These are phyloP conservation scores for Lichina pygmaea DNA, from an alignment of 495 filamentous ascomycete species.

Conservation along the genomic window DNA sequence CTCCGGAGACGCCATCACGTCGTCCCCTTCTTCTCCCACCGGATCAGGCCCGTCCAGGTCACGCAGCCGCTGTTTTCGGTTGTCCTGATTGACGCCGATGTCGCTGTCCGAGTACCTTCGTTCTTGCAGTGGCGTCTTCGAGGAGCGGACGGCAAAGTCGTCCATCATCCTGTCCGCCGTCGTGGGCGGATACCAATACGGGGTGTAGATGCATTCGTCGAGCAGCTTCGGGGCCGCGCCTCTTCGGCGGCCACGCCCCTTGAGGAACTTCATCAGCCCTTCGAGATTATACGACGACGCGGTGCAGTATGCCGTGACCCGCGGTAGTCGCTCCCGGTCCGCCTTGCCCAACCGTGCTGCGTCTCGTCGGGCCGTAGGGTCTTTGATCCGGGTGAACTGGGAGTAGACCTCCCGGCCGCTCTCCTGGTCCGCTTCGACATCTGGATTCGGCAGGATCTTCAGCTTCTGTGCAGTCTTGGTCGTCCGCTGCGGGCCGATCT, in stretches of 20 bases:
- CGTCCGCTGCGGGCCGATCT: constrained; percentile 85
- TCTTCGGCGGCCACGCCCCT: constrained; percentile 43
- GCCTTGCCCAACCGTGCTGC: constrained; percentile 83
- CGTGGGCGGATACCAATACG: constrained; percentile 40
- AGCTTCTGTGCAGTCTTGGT: constrained; percentile 90
- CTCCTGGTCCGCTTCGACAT: constrained; percentile 64
- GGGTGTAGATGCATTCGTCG: constrained; percentile 91
- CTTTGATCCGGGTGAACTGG: constrained; percentile 85
- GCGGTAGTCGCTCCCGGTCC: constrained; percentile 59
- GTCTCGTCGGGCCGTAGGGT: constrained; percentile 77
- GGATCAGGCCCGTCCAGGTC: constrained; percentile 16
- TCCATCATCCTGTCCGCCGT: not conserved
- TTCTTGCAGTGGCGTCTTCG: not conserved
- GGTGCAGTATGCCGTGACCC: constrained; percentile 91
- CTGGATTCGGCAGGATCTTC: constrained; percentile 77
- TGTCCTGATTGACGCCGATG: constrained; percentile 12
- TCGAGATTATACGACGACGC: constrained; percentile 76
- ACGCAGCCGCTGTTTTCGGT: constrained; percentile 10
- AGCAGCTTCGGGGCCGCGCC: constrained; percentile 71
- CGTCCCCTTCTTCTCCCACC: constrained; percentile 1
- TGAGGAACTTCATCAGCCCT: constrained; percentile 64
- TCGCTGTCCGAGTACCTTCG: constrained; percentile 16
- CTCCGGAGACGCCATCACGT: not conserved
- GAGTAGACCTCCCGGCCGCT: constrained; percentile 88
- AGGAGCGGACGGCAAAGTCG: not conserved